Base-by-base conservation (phyloP, 768 basidiomycete genomes). In the Coprinopsis marcescibilis region DNA sequence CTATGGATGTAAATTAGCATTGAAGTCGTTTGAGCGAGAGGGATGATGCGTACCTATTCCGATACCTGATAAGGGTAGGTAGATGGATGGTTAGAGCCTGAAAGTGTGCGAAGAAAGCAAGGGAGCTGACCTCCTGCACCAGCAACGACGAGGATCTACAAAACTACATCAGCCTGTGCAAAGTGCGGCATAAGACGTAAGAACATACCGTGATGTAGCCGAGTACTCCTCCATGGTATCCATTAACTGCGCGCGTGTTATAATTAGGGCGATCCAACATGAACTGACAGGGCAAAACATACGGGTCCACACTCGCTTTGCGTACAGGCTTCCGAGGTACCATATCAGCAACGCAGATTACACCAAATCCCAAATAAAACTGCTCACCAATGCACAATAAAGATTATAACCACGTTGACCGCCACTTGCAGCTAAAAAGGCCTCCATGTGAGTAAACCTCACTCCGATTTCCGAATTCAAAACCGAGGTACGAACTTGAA, bases 281-380 rank as follows among this genome's bases (percentile, higher is more conserved):
- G 48, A 36, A 36, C 39, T 20, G 15, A 14, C 13, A 23, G 11
- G 5, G 5, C 17, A 13, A 33, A 7, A 71, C 73, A 58, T 44
- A 76, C 73, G 67, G 39, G 69, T 57, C 72, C 73, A 75, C 6
- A 75, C 68, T 2, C 75, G 67, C 47, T 63, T 63, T 4, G 71
- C 63, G 37, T 76, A 76, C 19, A 75, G 52, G 50, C 73, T 73
- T n/a, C n/a, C n/a, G 13, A 15, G 19, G 39, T 36, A 43, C 26
- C 5, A 12, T 19, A 19, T n/a, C 15, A 40, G 38, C 13, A 36
- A 17, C 20, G 6, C 6, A 36, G 8, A 17, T 23, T 23, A 10
- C 38, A 8, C 38, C n/a, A 26, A 12, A 7, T 45, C 38, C 15
- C 12, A 27, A 42, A 42, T 26, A 13, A 29, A 14, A 34, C 5